Conservation (phyloP, 75 land plant genomes). For the Picea sitchensis region DNA sequence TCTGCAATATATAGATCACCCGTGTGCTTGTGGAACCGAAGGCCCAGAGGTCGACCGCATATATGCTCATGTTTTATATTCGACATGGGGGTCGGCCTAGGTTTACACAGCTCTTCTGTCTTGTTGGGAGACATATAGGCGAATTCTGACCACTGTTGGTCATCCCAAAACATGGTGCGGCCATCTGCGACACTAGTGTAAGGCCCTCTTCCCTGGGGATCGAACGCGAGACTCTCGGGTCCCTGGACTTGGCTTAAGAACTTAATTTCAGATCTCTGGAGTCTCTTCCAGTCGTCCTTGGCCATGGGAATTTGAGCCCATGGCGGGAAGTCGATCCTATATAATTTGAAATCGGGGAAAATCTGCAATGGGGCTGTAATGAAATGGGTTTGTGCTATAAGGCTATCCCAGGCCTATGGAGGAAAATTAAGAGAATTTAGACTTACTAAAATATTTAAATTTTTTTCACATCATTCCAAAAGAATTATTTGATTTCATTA, state of each 20-base stretch:
- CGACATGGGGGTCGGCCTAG: constrained; percentile 6
- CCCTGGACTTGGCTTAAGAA: no score
- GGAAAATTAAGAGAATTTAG: no score
- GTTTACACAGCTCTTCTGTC: constrained; percentile 54
- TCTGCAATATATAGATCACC: constrained; percentile 23
- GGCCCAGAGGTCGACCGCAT: constrained; percentile 30
- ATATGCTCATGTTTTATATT: no score
- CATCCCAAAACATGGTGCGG: constrained; percentile 76
- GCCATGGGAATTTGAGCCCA: constrained; percentile 3
- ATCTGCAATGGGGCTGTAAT: constrained; percentile 30
- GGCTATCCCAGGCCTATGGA: constrained; percentile 19
- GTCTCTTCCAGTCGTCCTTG: constrained; percentile 32
- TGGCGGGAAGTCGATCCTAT: constrained; percentile 35
- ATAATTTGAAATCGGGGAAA: constrained; percentile 45
- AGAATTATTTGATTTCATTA: no score
- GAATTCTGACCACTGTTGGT: constrained; percentile 68
- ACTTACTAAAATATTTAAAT: no score
- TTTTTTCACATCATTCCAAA: no score
- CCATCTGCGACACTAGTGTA: constrained; percentile 96
- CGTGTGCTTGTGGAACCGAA: constrained; percentile 77
- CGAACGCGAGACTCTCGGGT: constrained; percentile 20
- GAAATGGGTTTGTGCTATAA: constrained; percentile 42
- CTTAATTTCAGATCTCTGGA: constrained; percentile 18
- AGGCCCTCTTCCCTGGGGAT: constrained; percentile 69
- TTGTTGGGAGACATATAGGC: constrained; percentile 72